Evolutionary conservation across 768 basidiomycete species (phyloP).

Genomic region (Hydnum rufescens): DNA sequence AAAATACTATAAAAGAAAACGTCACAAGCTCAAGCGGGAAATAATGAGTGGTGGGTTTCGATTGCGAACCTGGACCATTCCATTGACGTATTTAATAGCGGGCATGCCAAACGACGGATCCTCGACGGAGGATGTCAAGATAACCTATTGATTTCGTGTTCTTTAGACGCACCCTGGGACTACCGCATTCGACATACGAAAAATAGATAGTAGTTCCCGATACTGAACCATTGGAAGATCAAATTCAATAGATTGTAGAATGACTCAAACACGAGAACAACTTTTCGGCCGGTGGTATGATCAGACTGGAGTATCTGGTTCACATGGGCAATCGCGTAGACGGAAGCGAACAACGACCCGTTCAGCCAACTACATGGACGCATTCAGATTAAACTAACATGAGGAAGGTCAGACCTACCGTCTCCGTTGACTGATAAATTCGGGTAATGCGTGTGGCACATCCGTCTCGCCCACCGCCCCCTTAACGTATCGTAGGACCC

Average conservation of each 20-base stretch:
- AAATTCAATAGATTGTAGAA: constrained; percentile 76
- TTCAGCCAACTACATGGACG: constrained; percentile 37
- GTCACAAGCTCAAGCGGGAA: neutral
- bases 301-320: constrained; percentile 58
- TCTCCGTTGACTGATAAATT: constrained; percentile 83
- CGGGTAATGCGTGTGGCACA: constrained; percentile 43
- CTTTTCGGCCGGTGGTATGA: constrained; percentile 60
- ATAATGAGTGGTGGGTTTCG: no score
- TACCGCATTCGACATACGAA: constrained; percentile 45
- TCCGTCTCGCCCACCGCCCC: constrained; percentile 29
- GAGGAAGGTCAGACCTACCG: constrained; percentile 18
- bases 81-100: constrained; percentile 55
- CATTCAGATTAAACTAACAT: neutral
- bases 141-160: constrained; percentile 29
- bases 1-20: constrained; percentile 32
- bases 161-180: neutral
- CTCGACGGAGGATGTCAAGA: constrained; percentile 77
- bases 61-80: constrained; percentile 43
- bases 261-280: constrained; percentile 56
- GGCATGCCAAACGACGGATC: constrained; percentile 42
- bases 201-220: constrained; percentile 91
- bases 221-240: constrained; percentile 82
- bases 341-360: constrained; percentile 87
- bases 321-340: constrained; percentile 80
- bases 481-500: constrained; percentile 16